Evolutionary conservation across 441 rosid genomes (phyloP).

Genomic region (Dalechampia spathulata): DNA sequence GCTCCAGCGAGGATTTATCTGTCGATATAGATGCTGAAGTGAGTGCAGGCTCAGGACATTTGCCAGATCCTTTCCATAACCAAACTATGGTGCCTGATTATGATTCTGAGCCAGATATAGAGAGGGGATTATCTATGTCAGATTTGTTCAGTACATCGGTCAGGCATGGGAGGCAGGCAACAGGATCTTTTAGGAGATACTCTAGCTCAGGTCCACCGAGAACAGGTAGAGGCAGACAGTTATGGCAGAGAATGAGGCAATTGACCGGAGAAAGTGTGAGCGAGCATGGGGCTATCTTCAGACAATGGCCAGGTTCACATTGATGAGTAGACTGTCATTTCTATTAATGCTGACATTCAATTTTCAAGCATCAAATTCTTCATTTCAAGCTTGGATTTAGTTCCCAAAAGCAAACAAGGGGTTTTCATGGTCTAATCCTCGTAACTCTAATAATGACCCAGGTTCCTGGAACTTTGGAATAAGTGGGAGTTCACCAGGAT

Average conservation of each 20-base stretch:
- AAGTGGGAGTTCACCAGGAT: too few species aligned
- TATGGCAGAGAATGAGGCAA: constrained; percentile 67
- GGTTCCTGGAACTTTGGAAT: too few species aligned
- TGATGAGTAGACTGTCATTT: constrained; percentile 19
- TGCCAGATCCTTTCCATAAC: constrained; percentile 30
- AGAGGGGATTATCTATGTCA: constrained; percentile 50
- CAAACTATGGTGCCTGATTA: constrained; percentile 34
- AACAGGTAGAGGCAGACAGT: constrained; percentile 39
- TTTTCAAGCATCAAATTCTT: constrained; percentile 3
- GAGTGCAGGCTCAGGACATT: constrained; percentile 41
- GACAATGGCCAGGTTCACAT: constrained; percentile 51
- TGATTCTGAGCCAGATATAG: constrained; percentile 53
- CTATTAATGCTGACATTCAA: constrained; percentile 9
- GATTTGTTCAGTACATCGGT: constrained; percentile 42
- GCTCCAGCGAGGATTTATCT: constrained; percentile 44
- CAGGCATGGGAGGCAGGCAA: constrained; percentile 29
- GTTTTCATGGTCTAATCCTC: not conserved
- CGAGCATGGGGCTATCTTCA: constrained; percentile 45
- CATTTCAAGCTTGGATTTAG: not conserved
- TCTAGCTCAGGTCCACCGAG: constrained; percentile 73
- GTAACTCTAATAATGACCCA: not conserved
- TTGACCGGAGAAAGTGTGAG: constrained; percentile 62
- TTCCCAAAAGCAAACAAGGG: not conserved
- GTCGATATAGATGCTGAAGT: constrained; percentile 41
- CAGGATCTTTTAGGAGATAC: constrained; percentile 47